Base-by-base conservation (phyloP, 306 rosid species). In the Gleditsia sinensis region DNA sequence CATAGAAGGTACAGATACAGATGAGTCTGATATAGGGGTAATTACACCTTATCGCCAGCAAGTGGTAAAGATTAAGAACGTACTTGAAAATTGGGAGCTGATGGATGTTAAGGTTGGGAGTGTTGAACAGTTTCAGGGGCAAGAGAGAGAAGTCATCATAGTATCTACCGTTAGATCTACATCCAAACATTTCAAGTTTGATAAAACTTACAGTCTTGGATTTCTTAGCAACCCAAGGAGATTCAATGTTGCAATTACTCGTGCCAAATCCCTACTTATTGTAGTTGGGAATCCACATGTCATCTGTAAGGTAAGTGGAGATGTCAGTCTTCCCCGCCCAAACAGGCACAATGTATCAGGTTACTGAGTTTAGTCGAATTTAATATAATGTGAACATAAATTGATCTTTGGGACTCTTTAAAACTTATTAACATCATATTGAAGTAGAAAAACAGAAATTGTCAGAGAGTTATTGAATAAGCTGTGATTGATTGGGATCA, bases 11-110 rank as follows among this genome's bases (percentile, higher is more conserved):
- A 67, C 78, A 46, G 74, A 74, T 51, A 33, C 75, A 69, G 30
- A 14, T 4, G 84, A 72, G 65, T 83, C 75, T 54, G 83, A 84
- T 40, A 84, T 88, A 50, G 91, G 89, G 72, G 80, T 84, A 14
- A 86, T 86, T 39, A 83, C 93, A 2, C 93, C 93, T 21, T 86
- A 88, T 55, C 67, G 84, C 33, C 90, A 86, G 77, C 90, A 88
- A 75, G 88, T 83, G 69, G 79, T 62, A 37, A 86, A 88, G 69
- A 57, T 88, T 19, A 85, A 82, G 78, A 81, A 36, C 32, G 77
- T 82, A 33, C 75, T 83, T 36, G 90, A 88, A 39, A 34, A 37
- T 57, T 59, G 78, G 67, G 85, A 74, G 17, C 72, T 77, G 85
- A 8, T 72, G 48, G 83, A 71, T 19, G 53, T 83, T 33, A 88